Percentiles rank a stretch among this genome's conserved stretches.
Evolutionary conservation across 2,329 filamentous ascomycete genomes (phyloP).

Genomic region (Botrytis fragariae): DNA sequence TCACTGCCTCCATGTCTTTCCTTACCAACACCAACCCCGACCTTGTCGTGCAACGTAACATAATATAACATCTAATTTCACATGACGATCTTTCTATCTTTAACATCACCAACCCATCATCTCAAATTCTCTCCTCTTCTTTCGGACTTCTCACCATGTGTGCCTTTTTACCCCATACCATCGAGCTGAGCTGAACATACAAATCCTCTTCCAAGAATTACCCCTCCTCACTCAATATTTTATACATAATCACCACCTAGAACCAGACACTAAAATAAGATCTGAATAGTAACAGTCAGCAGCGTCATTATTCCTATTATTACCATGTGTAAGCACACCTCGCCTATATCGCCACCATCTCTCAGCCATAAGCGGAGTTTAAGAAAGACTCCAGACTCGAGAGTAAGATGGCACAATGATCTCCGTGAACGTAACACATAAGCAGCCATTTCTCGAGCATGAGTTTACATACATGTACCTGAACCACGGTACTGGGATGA

Average conservation of each 20-base stretch:
- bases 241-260: background rate
- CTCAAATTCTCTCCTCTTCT: background rate
- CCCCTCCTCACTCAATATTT: background rate
- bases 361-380: constrained; percentile 6
- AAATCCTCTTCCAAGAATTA: background rate
- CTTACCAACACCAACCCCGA: background rate
- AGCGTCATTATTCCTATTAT: background rate
- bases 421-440: background rate
- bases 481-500: background rate
- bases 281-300: background rate
- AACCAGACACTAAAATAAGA: background rate
- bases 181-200: background rate
- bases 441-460: background rate
- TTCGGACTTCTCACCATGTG: too few relatives aligned
- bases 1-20: background rate
- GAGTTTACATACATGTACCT: background rate
- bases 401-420: background rate
- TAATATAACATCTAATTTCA: background rate
- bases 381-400: too few relatives aligned
- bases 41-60: background rate
- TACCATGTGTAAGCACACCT: background rate
- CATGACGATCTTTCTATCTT: background rate
- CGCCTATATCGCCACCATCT: background rate
- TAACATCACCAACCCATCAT: background rate
- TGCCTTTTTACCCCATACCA: background rate